Evolutionary conservation across 495 filamentous ascomycete species (phyloP).

Genomic region (Penicillium goetzii): DNA sequence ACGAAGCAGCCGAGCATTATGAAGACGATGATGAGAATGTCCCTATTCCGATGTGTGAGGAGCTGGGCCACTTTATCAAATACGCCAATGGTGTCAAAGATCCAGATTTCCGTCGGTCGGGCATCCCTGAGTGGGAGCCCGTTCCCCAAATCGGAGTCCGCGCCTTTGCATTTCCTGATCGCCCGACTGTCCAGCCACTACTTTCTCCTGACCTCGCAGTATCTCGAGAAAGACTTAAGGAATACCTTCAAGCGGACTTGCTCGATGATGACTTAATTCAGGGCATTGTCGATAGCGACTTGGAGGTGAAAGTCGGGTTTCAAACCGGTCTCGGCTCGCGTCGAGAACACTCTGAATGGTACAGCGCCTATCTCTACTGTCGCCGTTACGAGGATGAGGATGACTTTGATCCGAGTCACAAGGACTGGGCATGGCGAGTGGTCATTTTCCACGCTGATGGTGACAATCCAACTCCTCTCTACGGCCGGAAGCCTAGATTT

Average conservation of each 20-base stretch:
- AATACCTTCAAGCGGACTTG: background rate
- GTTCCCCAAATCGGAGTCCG: background rate
- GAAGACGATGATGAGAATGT: background rate
- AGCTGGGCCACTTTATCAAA: slow-evolving; percentile 12
- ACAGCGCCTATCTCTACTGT: background rate
- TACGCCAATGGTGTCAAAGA: slow-evolving; percentile 6
- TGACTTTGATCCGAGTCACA: background rate
- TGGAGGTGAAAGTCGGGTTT: slow-evolving; percentile 10
- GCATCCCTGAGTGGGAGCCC: slow-evolving; percentile 4
- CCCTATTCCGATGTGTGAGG: background rate
- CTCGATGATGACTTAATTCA: background rate
- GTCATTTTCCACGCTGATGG: background rate
- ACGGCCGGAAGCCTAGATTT: background rate
- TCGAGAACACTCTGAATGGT: background rate
- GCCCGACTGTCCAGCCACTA: background rate
- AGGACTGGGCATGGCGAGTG: background rate
- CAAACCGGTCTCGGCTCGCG: too few species aligned
- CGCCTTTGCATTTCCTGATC: slow-evolving; percentile 4
- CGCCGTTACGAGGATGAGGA: background rate
- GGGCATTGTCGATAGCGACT: background rate
- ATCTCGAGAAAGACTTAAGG: background rate
- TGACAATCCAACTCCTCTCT: background rate
- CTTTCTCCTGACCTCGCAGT: background rate
- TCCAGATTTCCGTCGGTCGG: slow-evolving; percentile 1
- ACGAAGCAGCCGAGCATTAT: slow-evolving; percentile 2